Evolutionary conservation across 257 asterid species (phyloP).

Genomic region (Eustoma russellianum): DNA sequence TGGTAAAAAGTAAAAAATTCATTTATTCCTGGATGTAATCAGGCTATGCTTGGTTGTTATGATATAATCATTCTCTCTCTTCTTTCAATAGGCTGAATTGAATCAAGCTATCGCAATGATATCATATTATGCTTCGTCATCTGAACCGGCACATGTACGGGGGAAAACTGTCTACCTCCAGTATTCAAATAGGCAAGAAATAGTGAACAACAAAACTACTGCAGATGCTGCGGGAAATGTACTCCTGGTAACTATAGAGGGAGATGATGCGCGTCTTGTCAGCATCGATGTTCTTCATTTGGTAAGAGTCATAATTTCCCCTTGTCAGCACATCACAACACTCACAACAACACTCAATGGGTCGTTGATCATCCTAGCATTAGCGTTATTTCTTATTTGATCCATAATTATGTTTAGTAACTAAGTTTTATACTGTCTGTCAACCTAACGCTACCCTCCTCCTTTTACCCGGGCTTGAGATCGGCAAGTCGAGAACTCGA

Average conservation of each 20-base stretch:
- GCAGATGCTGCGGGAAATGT: constrained; percentile 99
- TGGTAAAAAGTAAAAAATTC: too few relatives aligned
- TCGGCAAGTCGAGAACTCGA: too few relatives aligned
- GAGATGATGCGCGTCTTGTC: constrained; percentile 93
- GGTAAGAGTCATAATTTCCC: constrained; percentile 34
- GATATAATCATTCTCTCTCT: constrained; percentile 2
- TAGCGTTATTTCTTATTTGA: too few relatives aligned
- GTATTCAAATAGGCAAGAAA: constrained; percentile 98
- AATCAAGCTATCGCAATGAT: constrained; percentile 98
- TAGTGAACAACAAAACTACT: constrained; percentile 98
- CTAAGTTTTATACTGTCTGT: too few relatives aligned
- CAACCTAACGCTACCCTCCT: too few relatives aligned
- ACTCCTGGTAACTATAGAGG: constrained; percentile 91
- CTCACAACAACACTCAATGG: too few relatives aligned
- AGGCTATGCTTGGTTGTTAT: background rate
- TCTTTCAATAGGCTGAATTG: constrained; percentile 51
- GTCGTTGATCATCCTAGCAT: too few relatives aligned
- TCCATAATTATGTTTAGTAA: too few relatives aligned
- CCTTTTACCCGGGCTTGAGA: too few relatives aligned
- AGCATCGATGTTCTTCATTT: constrained; percentile 97
- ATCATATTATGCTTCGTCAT: constrained; percentile 96
- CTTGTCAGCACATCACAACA: too few relatives aligned
- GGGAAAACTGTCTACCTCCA: constrained; percentile 99
- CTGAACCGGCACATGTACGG: constrained; percentile 99
- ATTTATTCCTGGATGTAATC: constrained; percentile 5